phyloP scores from a whole-genome alignment of 169 alveolate species.

The Eimeria mitis region DNA sequence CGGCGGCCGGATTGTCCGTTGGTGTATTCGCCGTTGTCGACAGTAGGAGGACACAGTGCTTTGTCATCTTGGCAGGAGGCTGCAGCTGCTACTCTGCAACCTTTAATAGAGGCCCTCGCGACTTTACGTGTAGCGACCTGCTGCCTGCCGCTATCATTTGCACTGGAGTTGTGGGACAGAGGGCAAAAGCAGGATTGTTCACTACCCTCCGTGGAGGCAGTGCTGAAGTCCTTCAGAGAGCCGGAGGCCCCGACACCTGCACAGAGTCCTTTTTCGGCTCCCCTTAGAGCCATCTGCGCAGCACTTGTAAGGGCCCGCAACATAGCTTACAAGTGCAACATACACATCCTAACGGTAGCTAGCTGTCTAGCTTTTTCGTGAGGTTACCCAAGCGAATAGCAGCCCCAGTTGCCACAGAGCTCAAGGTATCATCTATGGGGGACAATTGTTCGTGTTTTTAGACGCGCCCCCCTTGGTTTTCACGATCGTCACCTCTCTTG shows the following conservation, averaged over 20 bases:
- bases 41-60: not conserved
- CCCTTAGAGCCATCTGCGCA: slow-evolving; percentile 34
- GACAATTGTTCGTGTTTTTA: not conserved
- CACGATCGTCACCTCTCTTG: not conserved
- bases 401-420: not conserved
- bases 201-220: slow-evolving; percentile 9
- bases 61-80: slow-evolving; percentile 31
- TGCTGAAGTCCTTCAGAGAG: slow-evolving; percentile 1
- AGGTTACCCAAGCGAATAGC: not conserved
- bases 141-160: slow-evolving; percentile 52
- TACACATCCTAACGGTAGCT: not conserved
- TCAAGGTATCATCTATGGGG: not conserved
- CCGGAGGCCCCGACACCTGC: not conserved
- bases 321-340: not conserved
- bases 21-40: not conserved
- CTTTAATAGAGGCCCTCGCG: slow-evolving; percentile 47
- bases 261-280: slow-evolving; percentile 36
- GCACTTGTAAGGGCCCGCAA: not conserved
- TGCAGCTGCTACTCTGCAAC: slow-evolving; percentile 55
- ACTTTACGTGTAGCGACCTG: slow-evolving; percentile 48
- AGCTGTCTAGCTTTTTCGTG: not conserved
- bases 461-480: slow-evolving; percentile 47
- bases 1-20: slow-evolving; percentile 31
- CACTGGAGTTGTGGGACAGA: slow-evolving; percentile 57
- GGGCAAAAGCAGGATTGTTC: not conserved